phyloP scores from a whole-genome alignment of 1,284 basidiomycete species.

The Exsudoporus floridanus region DNA sequence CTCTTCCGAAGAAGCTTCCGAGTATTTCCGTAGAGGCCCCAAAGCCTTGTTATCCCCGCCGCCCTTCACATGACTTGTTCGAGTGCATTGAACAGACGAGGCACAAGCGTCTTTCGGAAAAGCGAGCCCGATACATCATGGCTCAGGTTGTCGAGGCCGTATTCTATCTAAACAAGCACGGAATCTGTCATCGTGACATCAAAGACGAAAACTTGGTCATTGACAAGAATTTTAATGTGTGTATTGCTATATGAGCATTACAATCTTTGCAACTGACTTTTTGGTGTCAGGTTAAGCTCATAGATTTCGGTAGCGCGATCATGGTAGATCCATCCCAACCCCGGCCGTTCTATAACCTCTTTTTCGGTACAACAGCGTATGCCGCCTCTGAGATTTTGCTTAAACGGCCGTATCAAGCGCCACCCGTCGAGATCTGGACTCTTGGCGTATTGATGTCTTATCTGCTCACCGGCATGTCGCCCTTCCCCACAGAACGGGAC shows the following conservation, averaged over 20 bases:
- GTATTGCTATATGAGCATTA: slow-evolving; percentile 3
- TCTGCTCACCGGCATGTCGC: slow-evolving; percentile 81
- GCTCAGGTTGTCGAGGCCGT: slow-evolving; percentile 86
- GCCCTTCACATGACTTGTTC: slow-evolving; percentile 87
- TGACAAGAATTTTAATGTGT: slow-evolving; percentile 68
- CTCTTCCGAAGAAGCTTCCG: slow-evolving; percentile 11
- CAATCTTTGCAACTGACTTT: slow-evolving; percentile 2
- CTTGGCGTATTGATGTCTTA: slow-evolving; percentile 88
- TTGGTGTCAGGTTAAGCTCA: slow-evolving; percentile 75
- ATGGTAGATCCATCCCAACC: slow-evolving; percentile 67
- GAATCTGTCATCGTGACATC: slow-evolving; percentile 88
- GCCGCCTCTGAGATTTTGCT: slow-evolving; percentile 80
- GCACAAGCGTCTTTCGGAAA: slow-evolving; percentile 77
- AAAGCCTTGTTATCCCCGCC: slow-evolving; percentile 60
- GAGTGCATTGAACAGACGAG: slow-evolving; percentile 89
- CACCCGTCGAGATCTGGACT: slow-evolving; percentile 88
- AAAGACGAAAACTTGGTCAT: slow-evolving; percentile 94
- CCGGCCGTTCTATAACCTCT: slow-evolving; percentile 69
- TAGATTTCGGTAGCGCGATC: slow-evolving; percentile 90
- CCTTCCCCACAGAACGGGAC: slow-evolving; percentile 74
- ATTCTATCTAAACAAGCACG: slow-evolving; percentile 70
- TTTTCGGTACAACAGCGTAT: slow-evolving; percentile 81
- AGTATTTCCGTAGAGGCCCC: slow-evolving; percentile 18
- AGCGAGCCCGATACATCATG: slow-evolving; percentile 80
- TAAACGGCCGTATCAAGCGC: slow-evolving; percentile 71